These are phyloP conservation scores for Yamadazyma dushanensis DNA, from an alignment of 1,139 yeast genomes.

Conservation along the genomic window DNA sequence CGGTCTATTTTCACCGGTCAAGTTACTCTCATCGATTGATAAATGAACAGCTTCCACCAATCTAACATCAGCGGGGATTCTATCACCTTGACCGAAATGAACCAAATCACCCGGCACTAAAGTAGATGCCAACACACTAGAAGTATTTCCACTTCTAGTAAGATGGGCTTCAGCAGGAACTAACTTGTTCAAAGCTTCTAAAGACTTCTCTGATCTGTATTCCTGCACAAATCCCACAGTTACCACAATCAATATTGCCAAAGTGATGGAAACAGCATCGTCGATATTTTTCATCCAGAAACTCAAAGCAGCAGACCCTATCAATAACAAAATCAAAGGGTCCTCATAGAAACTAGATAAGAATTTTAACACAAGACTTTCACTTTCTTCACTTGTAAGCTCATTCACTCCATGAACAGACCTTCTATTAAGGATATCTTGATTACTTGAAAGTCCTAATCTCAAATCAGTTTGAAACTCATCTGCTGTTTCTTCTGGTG, in stretches of 20 bases:
- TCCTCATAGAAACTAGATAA: constrained; percentile 80
- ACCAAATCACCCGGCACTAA: constrained; percentile 95
- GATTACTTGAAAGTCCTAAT: constrained; percentile 62
- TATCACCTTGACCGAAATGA: constrained; percentile 84
- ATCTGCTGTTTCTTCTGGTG: constrained; percentile 60
- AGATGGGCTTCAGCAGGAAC: constrained; percentile 94
- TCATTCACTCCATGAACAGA: constrained; percentile 78
- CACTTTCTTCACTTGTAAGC: constrained; percentile 72
- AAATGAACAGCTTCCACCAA: constrained; percentile 75
- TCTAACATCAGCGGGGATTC: constrained; percentile 92
- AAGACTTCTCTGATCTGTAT: constrained; percentile 87
- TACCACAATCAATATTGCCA: constrained; percentile 87
- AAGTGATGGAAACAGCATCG: constrained; percentile 85
- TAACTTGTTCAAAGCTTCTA: constrained; percentile 85
- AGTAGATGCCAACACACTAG: constrained; percentile 77
- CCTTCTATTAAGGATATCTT: constrained; percentile 71
- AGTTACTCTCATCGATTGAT: constrained; percentile 83
- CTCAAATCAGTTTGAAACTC: constrained; percentile 61
- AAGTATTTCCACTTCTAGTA: constrained; percentile 73
- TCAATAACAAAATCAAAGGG: constrained; percentile 80
- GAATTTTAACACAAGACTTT: constrained; percentile 67
- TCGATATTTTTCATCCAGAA: constrained; percentile 91
- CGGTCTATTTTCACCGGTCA: constrained; percentile 93
- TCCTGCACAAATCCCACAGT: constrained; percentile 97
- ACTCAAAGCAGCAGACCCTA: constrained; percentile 83